phyloP scores from a whole-genome alignment of 2,329 filamentous ascomycete species.

The Clarireedia sp. region DNA sequence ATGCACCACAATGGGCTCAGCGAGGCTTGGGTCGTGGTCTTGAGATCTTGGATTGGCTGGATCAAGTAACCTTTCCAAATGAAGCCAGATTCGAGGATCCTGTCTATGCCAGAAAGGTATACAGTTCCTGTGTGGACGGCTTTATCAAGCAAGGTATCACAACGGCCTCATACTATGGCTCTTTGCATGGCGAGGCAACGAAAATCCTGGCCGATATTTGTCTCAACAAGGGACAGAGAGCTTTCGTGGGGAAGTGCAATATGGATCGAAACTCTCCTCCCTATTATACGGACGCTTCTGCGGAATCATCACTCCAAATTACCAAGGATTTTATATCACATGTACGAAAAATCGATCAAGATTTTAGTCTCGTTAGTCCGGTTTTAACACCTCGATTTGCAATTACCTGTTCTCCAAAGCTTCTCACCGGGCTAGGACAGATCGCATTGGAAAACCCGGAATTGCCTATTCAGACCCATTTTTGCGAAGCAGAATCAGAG shows the following conservation, averaged over 20 bases:
- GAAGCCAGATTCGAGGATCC: conserved; percentile 60
- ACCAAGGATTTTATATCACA: conserved; percentile 12
- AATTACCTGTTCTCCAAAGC: conserved; percentile 42
- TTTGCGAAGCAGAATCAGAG: conserved; percentile 57
- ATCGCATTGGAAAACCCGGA: conserved; percentile 41
- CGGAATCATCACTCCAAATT: conserved; percentile 30
- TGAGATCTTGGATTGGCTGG: conserved; percentile 50
- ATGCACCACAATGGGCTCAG: conserved; percentile 52
- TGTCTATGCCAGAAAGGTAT: conserved; percentile 57
- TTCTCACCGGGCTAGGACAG: conserved; percentile 47
- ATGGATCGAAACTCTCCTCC: conserved; percentile 57
- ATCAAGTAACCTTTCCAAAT: conserved; percentile 55
- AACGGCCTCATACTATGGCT: conserved; percentile 83
- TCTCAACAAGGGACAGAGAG: conserved; percentile 68
- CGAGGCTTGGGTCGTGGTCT: conserved; percentile 23
- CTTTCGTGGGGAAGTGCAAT: conserved; percentile 74
- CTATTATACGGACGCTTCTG: conserved; percentile 40
- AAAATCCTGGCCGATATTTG: conserved; percentile 81
- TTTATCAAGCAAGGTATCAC: conserved; percentile 85
- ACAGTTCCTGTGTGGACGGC: conserved; percentile 65
- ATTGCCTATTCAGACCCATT: conserved; percentile 57
- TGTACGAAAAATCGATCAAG: conserved; percentile 40
- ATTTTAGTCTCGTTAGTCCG: conserved; percentile 43
- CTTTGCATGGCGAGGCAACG: conserved; percentile 73
- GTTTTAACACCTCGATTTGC: conserved; percentile 28